phyloP scores from a whole-genome alignment of 2,329 filamentous ascomycete species.

The Penicillium freii region DNA sequence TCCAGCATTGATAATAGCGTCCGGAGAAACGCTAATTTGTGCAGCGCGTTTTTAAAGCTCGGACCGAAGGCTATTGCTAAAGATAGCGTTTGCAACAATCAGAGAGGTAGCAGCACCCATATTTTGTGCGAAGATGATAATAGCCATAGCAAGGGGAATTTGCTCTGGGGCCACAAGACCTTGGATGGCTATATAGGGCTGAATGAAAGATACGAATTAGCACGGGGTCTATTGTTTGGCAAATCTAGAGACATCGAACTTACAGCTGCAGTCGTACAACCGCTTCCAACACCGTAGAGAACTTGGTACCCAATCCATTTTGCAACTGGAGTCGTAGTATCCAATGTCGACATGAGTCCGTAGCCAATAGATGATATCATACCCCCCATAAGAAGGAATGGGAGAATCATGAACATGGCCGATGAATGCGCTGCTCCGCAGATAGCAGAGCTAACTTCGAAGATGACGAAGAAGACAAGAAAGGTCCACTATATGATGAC shows the following conservation, averaged over 20 bases:
- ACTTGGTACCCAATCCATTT: conserved; percentile 35
- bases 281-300: conserved; percentile 23
- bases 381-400: conserved; percentile 30
- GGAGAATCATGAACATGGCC: conserved; percentile 13
- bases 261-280: conserved; percentile 14
- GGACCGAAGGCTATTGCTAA: conserved; percentile 25
- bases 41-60: conserved; percentile 16
- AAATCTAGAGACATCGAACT: neutral
- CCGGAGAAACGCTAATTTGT: conserved; percentile 18
- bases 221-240: neutral
- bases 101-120: conserved; percentile 33
- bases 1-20: conserved; percentile 25
- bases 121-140: conserved; percentile 35
- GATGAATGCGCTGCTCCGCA: too few relatives aligned
- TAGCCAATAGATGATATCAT: conserved; percentile 29
- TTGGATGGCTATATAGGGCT: conserved; percentile 31
- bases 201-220: neutral
- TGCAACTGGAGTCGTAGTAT: conserved; percentile 16
- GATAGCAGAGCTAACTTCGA: too few relatives aligned
- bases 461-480: too few relatives aligned
- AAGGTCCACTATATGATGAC: too few relatives aligned
- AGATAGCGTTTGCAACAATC: conserved; percentile 31
- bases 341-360: conserved; percentile 35
- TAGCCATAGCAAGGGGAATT: conserved; percentile 29
- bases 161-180: conserved; percentile 23